A percentile compares a stretch with the other conserved stretches of the same genome.
Conservation (phyloP, 2,329 filamentous ascomycete genomes). For the Curvularia verruculosa region DNA sequence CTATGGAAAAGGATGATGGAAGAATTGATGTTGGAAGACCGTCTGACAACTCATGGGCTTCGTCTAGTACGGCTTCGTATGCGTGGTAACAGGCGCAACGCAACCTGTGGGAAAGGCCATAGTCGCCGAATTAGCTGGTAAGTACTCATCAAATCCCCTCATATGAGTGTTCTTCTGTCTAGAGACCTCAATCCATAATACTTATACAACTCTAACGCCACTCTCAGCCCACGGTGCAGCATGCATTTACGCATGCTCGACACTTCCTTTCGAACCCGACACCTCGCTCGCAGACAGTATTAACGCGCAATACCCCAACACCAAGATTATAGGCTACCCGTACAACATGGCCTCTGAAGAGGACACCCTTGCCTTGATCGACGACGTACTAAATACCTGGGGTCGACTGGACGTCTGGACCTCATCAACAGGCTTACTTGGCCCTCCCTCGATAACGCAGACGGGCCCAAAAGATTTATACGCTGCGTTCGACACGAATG, state of each 20-base stretch:
- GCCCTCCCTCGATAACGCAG: constrained; percentile 60
- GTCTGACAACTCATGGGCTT: background rate
- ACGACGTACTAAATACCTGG: constrained; percentile 67
- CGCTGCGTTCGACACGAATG: constrained; percentile 65
- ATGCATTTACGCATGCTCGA: constrained; percentile 66
- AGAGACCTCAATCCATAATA: background rate
- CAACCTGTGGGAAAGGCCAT: constrained; percentile 67
- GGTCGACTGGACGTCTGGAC: constrained; percentile 64
- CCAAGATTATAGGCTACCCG: constrained; percentile 66
- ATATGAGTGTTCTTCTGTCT: background rate
- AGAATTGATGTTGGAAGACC: no score
- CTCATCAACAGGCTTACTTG: constrained; percentile 63
- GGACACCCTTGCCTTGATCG: constrained; percentile 65
- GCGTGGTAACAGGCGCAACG: constrained; percentile 67
- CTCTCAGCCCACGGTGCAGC: constrained; percentile 65
- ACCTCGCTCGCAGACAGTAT: constrained; percentile 53
- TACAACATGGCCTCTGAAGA: constrained; percentile 65
- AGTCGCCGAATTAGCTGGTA: constrained; percentile 64
- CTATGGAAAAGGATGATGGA: no score
- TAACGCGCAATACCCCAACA: constrained; percentile 53
- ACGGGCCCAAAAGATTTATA: constrained; percentile 63
- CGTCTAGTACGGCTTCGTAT: constrained; percentile 66
- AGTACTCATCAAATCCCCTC: constrained; percentile 12
- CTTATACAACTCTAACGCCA: background rate
- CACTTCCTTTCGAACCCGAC: constrained; percentile 50